phyloP scores from a whole-genome alignment of 257 asterid species.

The Euphrasia confusa region DNA sequence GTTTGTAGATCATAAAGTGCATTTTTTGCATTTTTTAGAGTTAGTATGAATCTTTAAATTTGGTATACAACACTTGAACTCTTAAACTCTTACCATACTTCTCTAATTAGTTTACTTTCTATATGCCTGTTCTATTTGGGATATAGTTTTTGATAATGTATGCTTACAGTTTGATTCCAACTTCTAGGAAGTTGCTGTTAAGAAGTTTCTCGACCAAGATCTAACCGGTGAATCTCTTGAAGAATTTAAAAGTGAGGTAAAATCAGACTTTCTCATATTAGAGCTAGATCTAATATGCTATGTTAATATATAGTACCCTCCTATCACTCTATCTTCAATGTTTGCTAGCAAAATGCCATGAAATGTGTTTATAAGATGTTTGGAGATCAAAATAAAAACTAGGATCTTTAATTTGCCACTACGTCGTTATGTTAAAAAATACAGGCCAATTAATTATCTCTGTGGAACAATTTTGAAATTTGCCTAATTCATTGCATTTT shows the following conservation, averaged over 20 bases:
- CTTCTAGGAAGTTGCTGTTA: conserved; percentile 93
- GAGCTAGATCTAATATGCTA: conserved; percentile 17
- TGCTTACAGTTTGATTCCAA: conserved; percentile 28
- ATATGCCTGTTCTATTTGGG: conserved; percentile 15
- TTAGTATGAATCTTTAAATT: neutral
- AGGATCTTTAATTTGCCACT: neutral
- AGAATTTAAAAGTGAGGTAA: conserved; percentile 96
- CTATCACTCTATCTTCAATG: neutral
- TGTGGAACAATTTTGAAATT: conserved; percentile 3
- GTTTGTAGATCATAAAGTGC: conserved; percentile 15
- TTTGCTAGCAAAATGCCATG: neutral
- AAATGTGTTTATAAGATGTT: neutral
- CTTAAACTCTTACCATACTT: neutral
- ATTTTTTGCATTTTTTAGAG: neutral
- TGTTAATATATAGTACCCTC: conserved; percentile 2
- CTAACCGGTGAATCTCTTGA: conserved; percentile 87
- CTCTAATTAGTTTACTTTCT: neutral
- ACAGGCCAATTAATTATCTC: neutral
- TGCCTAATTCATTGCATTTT: conserved; percentile 17
- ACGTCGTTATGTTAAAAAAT: neutral
- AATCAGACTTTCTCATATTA: conserved; percentile 19
- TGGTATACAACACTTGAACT: neutral
- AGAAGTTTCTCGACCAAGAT: conserved; percentile 88
- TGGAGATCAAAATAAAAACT: neutral
- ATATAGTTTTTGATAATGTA: conserved; percentile 23